These are phyloP conservation scores for Sporothrix mexicana DNA, from an alignment of 2,329 filamentous ascomycete species.

Conservation along the genomic window DNA sequence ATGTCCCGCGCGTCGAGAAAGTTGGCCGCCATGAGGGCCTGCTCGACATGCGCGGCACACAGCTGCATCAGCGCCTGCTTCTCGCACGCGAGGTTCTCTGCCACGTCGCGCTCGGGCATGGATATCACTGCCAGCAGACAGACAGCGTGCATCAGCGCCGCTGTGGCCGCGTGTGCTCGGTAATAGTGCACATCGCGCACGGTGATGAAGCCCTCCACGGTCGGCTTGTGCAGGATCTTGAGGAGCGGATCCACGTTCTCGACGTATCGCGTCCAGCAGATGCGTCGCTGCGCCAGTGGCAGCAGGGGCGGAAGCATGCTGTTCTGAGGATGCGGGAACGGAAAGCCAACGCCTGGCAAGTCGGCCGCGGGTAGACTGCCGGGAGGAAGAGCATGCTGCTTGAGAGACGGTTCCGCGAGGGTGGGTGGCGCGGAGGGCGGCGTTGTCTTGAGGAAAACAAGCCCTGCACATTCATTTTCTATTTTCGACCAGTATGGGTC, in stretches of 20 bases:
- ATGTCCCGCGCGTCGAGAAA: constrained; percentile 65
- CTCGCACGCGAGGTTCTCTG: constrained; percentile 47
- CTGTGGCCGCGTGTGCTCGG: constrained; percentile 59
- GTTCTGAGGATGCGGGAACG: neutral
- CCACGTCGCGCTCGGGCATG: constrained; percentile 63
- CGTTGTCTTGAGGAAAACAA: constrained; percentile 23
- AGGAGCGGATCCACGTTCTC: constrained; percentile 32
- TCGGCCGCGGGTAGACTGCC: constrained; percentile 1
- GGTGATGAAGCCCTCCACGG: constrained; percentile 24
- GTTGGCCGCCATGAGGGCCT: constrained; percentile 64
- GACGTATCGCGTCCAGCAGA: constrained; percentile 29
- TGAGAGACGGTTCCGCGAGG: neutral
- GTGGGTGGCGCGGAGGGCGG: constrained; percentile 2
- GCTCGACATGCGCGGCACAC: constrained; percentile 60
- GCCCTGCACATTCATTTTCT: constrained; percentile 22
- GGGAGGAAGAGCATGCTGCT: constrained; percentile 1
- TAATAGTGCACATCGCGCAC: constrained; percentile 42
- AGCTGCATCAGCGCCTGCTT: constrained; percentile 53
- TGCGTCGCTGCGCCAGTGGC: constrained; percentile 26
- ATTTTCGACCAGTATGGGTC: constrained; percentile 24
- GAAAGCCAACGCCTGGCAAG: constrained; percentile 4
- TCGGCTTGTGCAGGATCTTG: constrained; percentile 33
- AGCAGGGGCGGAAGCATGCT: constrained; percentile 16
- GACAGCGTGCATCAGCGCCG: constrained; percentile 67
- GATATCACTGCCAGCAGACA: constrained; percentile 64